Evolutionary conservation across 1,139 yeast genomes (phyloP), one percentile per base, ranked within the genome.

Genomic region (Lodderomyces jiufengensis): DNA sequence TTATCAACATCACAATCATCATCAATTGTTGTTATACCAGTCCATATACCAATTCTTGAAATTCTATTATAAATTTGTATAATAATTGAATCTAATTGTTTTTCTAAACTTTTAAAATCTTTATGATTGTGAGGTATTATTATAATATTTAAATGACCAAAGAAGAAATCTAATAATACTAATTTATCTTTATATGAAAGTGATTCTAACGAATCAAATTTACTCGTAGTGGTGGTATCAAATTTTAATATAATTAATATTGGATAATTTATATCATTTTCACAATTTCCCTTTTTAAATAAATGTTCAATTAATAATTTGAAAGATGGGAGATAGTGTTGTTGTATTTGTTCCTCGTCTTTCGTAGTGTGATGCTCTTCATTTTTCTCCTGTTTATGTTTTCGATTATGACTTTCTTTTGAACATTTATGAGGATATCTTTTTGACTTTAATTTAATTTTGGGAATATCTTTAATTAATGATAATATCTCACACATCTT

Each of bases 1-100:
- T 52, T 33, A 51, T 33, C 40, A 55, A 10, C 20, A 11, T 27
- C 25, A 23, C 15, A 40, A 31, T 55, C 46, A 14, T 50, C 34
- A 3, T 48, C 41, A 10, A 15, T 24, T 26, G 21, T 30, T 4
- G 32, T 65, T 21, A 75, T 67, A 2, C 82, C 83, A 0, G 77
- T 70, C 84, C 83, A 78, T 3, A 76, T 64, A 47, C 73, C 70
- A 41, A 78, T 70, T 42, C 84, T 55, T 5, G 66, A 47, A 27
- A 76, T 61, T 44, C 84, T 54, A 46, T 70, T 44, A 39, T 47
- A 46, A n/a, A 65, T 54, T 34, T 61, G 46, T 7, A 38, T 32
- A 15, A 51, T 48, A 32, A 64, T 62, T 34, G 59, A 49, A 14
- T 50, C 41, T n/a, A 68, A 54, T 12, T 53, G 50, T 3, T 47